phyloP scores from a whole-genome alignment of 2,329 filamentous ascomycete species.

The Nakataea oryzae region DNA sequence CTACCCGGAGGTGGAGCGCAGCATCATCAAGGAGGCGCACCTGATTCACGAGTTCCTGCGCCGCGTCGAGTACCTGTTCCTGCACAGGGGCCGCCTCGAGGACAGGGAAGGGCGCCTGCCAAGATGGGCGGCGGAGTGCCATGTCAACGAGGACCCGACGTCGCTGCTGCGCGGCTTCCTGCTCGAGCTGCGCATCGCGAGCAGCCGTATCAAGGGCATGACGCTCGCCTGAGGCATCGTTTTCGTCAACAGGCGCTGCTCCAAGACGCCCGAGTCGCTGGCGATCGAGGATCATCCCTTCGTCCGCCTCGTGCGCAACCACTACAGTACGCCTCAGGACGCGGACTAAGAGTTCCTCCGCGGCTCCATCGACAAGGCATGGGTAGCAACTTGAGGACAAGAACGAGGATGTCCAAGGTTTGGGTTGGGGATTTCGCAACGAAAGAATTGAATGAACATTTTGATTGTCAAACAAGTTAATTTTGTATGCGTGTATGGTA shows the following conservation, averaged over 20 bases:
- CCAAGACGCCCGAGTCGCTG: not conserved
- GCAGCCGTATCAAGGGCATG: not conserved
- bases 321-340: not conserved
- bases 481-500: too few species aligned
- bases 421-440: too few species aligned
- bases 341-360: not conserved
- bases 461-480: too few species aligned
- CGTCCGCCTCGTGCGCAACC: not conserved
- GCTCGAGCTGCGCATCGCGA: not conserved
- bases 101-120: not conserved
- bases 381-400: too few species aligned
- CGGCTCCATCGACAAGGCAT: not conserved
- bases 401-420: too few species aligned
- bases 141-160: not conserved
- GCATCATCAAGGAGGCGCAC: not conserved
- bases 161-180: not conserved
- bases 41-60: not conserved
- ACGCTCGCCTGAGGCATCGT: not conserved
- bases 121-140: not conserved
- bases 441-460: too few species aligned
- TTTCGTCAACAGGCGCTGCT: too few species aligned
- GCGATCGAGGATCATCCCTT: not conserved
- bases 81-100: not conserved
- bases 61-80: not conserved
- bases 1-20: not conserved